Conservation (phyloP, 768 basidiomycete genomes). For the Russula brevipes region DNA sequence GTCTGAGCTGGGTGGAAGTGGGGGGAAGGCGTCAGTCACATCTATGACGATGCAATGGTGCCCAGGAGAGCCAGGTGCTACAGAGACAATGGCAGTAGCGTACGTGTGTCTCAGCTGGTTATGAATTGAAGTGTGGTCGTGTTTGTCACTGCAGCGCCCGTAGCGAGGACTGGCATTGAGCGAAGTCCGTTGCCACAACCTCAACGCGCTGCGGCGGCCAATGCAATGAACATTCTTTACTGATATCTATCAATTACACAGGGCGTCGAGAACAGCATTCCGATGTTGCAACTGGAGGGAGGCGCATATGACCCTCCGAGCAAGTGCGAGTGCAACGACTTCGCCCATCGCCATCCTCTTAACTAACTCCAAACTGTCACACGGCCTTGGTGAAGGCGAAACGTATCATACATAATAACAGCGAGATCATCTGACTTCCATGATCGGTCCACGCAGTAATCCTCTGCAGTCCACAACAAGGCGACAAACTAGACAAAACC, state of each 20-base stretch:
- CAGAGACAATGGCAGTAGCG: neutral
- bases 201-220: neutral
- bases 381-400: no score
- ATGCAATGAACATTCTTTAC: neutral
- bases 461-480: neutral
- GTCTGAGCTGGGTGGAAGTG: neutral
- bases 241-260: neutral
- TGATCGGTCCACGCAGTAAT: conserved; percentile 5
- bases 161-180: no score
- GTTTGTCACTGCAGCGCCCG: neutral
- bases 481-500: neutral
- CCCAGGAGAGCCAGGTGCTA: neutral
- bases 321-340: neutral
- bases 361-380: no score
- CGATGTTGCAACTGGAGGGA: neutral
- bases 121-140: neutral
- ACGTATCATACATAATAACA: conserved; percentile 14
- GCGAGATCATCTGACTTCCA: conserved; percentile 12
- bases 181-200: no score
- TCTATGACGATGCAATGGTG: neutral
- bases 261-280: neutral
- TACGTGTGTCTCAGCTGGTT: neutral
- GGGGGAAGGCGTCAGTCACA: neutral
- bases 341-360: no score
- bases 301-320: no score